Conservation (phyloP, 116 monocot species). For the Papilionanthe hybrid region DNA sequence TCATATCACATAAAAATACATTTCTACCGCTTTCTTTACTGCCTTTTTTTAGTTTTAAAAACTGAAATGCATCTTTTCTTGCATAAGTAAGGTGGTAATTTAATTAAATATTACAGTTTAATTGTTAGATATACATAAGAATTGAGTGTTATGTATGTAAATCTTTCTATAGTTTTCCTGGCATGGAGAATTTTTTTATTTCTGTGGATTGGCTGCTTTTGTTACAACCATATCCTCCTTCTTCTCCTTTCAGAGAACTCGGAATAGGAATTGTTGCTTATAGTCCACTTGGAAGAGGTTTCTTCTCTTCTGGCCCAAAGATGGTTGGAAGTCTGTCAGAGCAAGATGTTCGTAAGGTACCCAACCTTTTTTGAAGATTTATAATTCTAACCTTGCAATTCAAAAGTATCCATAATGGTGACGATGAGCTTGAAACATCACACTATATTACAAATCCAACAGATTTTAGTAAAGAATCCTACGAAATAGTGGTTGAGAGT, state of each 20-base stretch:
- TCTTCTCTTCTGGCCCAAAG: constrained; percentile 52
- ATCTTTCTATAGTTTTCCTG: too few species aligned
- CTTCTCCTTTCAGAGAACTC: constrained; percentile 50
- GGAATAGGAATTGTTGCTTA: constrained; percentile 89
- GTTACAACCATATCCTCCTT: background rate
- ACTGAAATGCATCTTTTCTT: too few species aligned
- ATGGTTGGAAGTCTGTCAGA: constrained; percentile 39
- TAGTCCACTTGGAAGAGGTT: constrained; percentile 70
- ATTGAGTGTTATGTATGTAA: too few species aligned
- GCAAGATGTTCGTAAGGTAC: constrained; percentile 51
- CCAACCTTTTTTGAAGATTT: background rate
- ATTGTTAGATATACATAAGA: too few species aligned
- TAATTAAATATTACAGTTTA: too few species aligned
- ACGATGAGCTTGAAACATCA: background rate
- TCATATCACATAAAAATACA: too few species aligned
- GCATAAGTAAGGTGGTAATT: too few species aligned
- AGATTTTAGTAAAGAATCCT: background rate
- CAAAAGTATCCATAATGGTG: too few species aligned
- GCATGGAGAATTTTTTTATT: background rate
- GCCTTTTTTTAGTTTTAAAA: too few species aligned
- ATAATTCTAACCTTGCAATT: background rate
- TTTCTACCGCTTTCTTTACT: too few species aligned
- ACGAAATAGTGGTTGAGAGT: background rate
- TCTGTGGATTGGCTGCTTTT: background rate
- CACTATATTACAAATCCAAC: background rate